Conservation (phyloP, 192 early-diverging fungal species). For the Coemansia sp. region DNA sequence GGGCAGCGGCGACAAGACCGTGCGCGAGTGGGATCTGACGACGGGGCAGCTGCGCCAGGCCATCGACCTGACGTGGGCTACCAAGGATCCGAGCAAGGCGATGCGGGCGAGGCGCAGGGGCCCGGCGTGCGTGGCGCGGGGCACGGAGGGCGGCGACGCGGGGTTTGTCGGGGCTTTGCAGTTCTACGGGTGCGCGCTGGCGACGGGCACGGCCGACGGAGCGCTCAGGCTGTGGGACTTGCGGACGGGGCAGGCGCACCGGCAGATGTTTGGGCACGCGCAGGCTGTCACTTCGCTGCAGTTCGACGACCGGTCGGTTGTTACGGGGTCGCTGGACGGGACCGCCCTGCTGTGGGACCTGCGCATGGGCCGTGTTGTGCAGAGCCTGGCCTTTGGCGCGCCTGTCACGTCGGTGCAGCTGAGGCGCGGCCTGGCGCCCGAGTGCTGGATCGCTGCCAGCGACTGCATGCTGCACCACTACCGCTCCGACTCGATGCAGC, state of each 20-base stretch:
- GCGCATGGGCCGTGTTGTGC: constrained; percentile 66
- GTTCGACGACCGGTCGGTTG: constrained; percentile 71
- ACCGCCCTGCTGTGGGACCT: constrained; percentile 75
- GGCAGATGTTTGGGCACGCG: constrained; percentile 69
- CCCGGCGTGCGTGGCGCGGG: not conserved
- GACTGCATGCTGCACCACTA: constrained; percentile 59
- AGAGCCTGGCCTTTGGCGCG: constrained; percentile 57
- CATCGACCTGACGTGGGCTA: constrained; percentile 73
- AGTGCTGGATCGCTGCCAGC: constrained; percentile 61
- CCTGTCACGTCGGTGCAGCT: constrained; percentile 51
- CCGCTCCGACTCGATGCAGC: constrained; percentile 65
- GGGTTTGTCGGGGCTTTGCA: constrained; percentile 72
- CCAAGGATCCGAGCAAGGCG: constrained; percentile 14
- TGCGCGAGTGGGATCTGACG: constrained; percentile 77
- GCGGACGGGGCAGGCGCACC: constrained; percentile 71
- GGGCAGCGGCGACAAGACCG: constrained; percentile 74
- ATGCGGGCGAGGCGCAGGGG: not conserved
- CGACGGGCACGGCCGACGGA: constrained; percentile 75
- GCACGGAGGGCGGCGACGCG: constrained; percentile 45
- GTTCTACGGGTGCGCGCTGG: constrained; percentile 72
- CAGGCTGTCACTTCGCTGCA: constrained; percentile 63
- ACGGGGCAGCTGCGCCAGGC: constrained; percentile 65
- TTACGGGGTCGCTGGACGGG: constrained; percentile 71
- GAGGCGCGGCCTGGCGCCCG: constrained; percentile 16
- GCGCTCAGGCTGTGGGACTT: constrained; percentile 79